Base-by-base conservation (phyloP, 805 yeast species). In the Lipomyces chichibuensis region DNA sequence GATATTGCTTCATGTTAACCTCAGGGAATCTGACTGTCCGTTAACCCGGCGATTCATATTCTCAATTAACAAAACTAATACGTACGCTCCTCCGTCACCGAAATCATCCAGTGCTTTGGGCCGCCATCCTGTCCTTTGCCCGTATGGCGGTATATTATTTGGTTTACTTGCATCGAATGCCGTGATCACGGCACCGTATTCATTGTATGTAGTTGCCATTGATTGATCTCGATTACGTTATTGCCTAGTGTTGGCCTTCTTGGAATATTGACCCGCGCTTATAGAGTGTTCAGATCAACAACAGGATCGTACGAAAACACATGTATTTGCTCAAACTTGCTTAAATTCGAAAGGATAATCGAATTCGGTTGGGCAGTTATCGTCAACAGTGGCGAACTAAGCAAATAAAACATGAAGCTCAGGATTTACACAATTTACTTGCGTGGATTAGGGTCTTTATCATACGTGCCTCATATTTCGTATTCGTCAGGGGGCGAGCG, bases 21-120 rank as follows among this genome's bases (percentile, higher is more conserved):
- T 77, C 79, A 2, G 79, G 79, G 61, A 66, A 76, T 20, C 72
- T 69, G 23, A 49, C 27, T 32, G 25, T 23, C 13, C 29, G 37
- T 23, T 37, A 62, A 39, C n/a, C 20, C 11, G 4, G 20, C 11
- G 23, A n/a, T 17, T 3, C 49, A 9, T n/a, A 17, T 17, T 43
- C 49, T 43, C 43, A 9, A 5, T 1, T 32, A 29, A n/a, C 9
- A n/a, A 17, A 35, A 17, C 20, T 14, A 7, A 25, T n/a, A 71
- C 73, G 35, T 70, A 70, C 61, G 79, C 79, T 23, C 79, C 79
- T 32, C 79, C 79, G 58, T 76, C 79, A 29, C 74, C 78, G 63
- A 71, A 76, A 56, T 76, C 79, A 13, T 67, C 73, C 11, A 49
- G 65, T 0, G 65, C 29, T 11, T 62, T 56, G 3, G 79, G 79